Conservation (phyloP, 2,329 filamentous ascomycete species). For the Calycina marina region DNA sequence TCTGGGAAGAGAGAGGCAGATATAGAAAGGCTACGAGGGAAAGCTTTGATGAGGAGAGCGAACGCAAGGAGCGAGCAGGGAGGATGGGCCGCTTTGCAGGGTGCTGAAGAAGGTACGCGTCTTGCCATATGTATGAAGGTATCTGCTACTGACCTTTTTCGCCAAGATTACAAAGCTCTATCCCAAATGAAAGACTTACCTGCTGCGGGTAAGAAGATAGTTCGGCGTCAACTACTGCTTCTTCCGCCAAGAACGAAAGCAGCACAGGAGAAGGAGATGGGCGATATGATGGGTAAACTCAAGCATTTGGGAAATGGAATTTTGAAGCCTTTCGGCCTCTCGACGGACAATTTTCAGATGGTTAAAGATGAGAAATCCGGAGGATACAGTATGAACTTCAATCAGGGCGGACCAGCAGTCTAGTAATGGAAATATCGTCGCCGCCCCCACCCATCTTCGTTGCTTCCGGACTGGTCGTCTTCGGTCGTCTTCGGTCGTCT, state of each 20-base stretch:
- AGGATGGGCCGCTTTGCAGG: slow-evolving; percentile 68
- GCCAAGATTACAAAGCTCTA: slow-evolving; percentile 56
- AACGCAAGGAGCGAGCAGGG: slow-evolving; percentile 44
- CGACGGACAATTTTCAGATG: slow-evolving; percentile 90
- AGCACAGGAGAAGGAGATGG: slow-evolving; percentile 77
- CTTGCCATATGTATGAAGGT: no score
- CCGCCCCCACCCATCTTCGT: no score
- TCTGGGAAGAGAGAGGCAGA: slow-evolving; percentile 36
- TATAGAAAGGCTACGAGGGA: slow-evolving; percentile 63
- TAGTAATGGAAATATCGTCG: slow-evolving; percentile 1
- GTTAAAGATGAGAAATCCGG: slow-evolving; percentile 79
- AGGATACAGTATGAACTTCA: slow-evolving; percentile 88
- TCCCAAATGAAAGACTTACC: slow-evolving; percentile 44
- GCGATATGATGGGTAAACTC: slow-evolving; percentile 95
- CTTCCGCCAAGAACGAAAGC: slow-evolving; percentile 57
- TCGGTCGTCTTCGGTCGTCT: no score
- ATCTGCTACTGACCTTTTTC: no score
- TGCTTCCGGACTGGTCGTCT: no score
- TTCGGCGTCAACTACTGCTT: slow-evolving; percentile 47
- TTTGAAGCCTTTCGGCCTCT: slow-evolving; percentile 82
- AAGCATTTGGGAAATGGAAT: slow-evolving; percentile 87
- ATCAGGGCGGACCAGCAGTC: slow-evolving; percentile 15
- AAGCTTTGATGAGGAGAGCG: slow-evolving; percentile 50
- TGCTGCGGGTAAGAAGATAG: slow-evolving; percentile 49
- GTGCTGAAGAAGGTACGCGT: slow-evolving; percentile 41